phyloP scores from a whole-genome alignment of 345 rosid species.

The Boechera retrofracta region DNA sequence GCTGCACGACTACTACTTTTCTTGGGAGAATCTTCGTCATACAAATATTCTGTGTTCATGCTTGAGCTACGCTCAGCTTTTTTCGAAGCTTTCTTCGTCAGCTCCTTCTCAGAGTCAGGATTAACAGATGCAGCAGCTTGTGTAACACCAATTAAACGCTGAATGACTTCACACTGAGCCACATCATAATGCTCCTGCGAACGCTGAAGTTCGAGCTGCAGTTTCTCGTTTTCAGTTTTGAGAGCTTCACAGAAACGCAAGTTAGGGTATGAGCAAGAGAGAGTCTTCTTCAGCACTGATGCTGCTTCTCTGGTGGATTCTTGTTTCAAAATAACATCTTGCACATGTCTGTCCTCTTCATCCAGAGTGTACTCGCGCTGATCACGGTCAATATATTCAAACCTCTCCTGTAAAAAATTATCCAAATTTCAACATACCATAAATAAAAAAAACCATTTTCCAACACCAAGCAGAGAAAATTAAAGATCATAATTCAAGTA shows the following conservation, averaged over 20 bases:
- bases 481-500: not conserved
- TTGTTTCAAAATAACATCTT: conserved; percentile 73
- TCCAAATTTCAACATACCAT: conserved; percentile 2
- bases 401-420: conserved; percentile 66
- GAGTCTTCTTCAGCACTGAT: conserved; percentile 73
- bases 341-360: conserved; percentile 91
- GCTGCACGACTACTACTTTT: conserved; percentile 56
- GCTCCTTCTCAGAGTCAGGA: conserved; percentile 49
- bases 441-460: not conserved
- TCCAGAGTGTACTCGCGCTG: conserved; percentile 88
- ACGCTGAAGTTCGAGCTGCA: conserved; percentile 77
- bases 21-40: conserved; percentile 52
- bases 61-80: conserved; percentile 53
- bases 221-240: conserved; percentile 74
- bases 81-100: conserved; percentile 57
- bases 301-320: conserved; percentile 73
- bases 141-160: conserved; percentile 82
- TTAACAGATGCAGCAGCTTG: conserved; percentile 61
- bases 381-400: conserved; percentile 88
- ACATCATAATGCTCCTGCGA: conserved; percentile 88
- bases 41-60: conserved; percentile 54
- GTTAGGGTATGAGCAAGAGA: conserved; percentile 89
- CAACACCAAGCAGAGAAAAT: not conserved
- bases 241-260: conserved; percentile 84
- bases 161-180: conserved; percentile 86